Evolutionary conservation across 2,329 filamentous ascomycete genomes (phyloP).

Genomic region (Aureobasidium sp.): DNA sequence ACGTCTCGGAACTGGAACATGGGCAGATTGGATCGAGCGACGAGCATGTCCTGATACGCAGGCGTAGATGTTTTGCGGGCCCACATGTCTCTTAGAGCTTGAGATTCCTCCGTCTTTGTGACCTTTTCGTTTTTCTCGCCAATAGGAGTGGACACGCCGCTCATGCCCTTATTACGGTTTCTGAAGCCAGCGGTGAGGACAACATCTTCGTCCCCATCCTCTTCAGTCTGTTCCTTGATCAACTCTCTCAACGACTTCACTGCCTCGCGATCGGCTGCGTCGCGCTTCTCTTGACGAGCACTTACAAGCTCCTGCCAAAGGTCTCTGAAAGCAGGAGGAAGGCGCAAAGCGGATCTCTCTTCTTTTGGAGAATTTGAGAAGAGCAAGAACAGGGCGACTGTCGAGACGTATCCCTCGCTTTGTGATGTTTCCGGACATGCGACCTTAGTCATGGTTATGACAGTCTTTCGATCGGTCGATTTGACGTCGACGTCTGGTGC

Average conservation of each 20-base stretch:
- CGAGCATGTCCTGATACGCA: conserved; percentile 71
- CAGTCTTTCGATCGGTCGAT: conserved; percentile 43
- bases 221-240: conserved; percentile 60
- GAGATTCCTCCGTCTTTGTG: conserved; percentile 1
- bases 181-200: conserved; percentile 71
- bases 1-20: conserved; percentile 80
- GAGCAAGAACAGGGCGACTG: conserved; percentile 71
- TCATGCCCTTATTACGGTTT: conserved; percentile 30
- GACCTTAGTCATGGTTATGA: conserved; percentile 66
- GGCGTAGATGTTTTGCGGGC: conserved; percentile 42
- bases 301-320: conserved; percentile 75
- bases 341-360: conserved; percentile 71
- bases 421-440: conserved; percentile 71
- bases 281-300: conserved; percentile 60
- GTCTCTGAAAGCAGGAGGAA: conserved; percentile 77
- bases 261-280: conserved; percentile 61
- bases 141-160: conserved; percentile 28
- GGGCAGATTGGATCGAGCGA: conserved; percentile 70
- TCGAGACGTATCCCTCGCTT: conserved; percentile 81
- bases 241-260: conserved; percentile 64
- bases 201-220: conserved; percentile 45
- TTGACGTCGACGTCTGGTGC: conserved; percentile 38
- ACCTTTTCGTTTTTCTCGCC: conserved; percentile 17
- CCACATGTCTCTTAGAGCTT: conserved; percentile 44
- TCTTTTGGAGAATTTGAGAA: conserved; percentile 74